Percentiles rank a stretch among this genome's conserved stretches.
These are phyloP conservation scores for Rubroshorea leprosula DNA, from an alignment of 345 rosid genomes.

Conservation along the genomic window DNA sequence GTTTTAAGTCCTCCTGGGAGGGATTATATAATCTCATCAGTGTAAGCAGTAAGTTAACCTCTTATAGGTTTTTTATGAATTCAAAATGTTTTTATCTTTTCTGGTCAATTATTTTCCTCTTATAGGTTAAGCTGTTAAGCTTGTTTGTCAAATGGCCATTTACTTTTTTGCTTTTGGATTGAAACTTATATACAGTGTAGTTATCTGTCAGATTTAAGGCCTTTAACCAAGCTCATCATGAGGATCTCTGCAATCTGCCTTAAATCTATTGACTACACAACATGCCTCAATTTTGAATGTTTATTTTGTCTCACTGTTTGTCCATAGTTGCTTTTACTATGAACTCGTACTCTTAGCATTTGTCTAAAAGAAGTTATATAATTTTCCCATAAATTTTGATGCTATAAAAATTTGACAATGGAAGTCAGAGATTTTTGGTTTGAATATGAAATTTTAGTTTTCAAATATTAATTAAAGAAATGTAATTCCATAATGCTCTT, in stretches of 20 bases:
- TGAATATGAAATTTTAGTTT: constrained; percentile 1
- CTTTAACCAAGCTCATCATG: background rate
- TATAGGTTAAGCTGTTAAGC: background rate
- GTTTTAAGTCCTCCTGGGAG: constrained; percentile 72
- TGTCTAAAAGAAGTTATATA: background rate
- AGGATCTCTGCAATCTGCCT: background rate
- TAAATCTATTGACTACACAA: background rate
- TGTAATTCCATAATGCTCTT: background rate
- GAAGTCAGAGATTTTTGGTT: background rate
- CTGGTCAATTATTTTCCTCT: background rate
- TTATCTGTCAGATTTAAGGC: background rate
- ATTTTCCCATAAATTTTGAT: background rate
- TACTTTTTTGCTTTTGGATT: background rate
- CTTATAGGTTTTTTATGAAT: background rate
- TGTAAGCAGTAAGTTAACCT: constrained; percentile 67
- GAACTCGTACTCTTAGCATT: background rate
- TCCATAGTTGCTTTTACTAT: too few relatives aligned
- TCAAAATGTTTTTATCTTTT: background rate
- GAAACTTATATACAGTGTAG: background rate
- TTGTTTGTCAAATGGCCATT: background rate
- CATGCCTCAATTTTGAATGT: background rate
- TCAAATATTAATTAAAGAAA: background rate
- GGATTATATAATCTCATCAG: constrained; percentile 67
- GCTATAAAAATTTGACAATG: background rate
- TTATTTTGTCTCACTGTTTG: background rate